Evolutionary conservation across 1,284 basidiomycete genomes (phyloP).

Genomic region (Papiliotrema flavescens): DNA sequence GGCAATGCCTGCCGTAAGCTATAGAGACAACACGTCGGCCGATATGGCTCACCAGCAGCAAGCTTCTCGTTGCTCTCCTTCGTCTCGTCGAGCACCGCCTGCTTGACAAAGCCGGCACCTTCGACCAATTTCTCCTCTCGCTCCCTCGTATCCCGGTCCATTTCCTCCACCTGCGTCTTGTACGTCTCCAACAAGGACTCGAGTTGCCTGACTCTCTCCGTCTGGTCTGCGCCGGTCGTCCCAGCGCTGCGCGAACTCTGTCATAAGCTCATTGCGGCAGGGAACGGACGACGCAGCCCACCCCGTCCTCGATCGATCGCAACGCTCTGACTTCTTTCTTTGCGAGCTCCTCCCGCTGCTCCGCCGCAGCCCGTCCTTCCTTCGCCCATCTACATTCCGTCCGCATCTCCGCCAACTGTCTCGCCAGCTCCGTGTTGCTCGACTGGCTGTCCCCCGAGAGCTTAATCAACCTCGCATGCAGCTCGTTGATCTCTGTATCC

Average conservation of each 20-base stretch:
- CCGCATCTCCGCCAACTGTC: constrained; percentile 28
- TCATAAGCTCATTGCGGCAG: neutral
- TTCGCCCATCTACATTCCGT: constrained; percentile 44
- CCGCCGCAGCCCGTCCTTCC: constrained; percentile 38
- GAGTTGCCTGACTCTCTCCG: constrained; percentile 21
- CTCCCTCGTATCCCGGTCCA: constrained; percentile 34
- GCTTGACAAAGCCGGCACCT: constrained; percentile 39
- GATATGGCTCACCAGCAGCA: constrained; percentile 22
- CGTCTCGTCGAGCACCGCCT: constrained; percentile 23
- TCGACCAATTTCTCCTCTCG: constrained; percentile 30
- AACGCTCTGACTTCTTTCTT: constrained; percentile 35
- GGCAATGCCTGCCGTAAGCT: constrained; percentile 27
- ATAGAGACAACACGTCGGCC: neutral
- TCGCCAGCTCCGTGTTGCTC: constrained; percentile 24
- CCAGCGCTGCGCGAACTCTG: constrained; percentile 9
- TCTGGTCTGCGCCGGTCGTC: constrained; percentile 13
- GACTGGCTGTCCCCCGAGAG: constrained; percentile 24
- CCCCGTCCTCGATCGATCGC: constrained; percentile 4
- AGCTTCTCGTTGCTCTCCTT: constrained; percentile 18
- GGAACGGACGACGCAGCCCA: neutral
- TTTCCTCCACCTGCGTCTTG: constrained; percentile 29
- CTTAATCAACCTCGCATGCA: constrained; percentile 27
- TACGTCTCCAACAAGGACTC: constrained; percentile 33
- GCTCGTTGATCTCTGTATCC: constrained; percentile 25
- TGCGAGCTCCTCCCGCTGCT: constrained; percentile 33